Base-by-base conservation (phyloP, 192 early-diverging fungal genomes). In the Linnemannia exigua region DNA sequence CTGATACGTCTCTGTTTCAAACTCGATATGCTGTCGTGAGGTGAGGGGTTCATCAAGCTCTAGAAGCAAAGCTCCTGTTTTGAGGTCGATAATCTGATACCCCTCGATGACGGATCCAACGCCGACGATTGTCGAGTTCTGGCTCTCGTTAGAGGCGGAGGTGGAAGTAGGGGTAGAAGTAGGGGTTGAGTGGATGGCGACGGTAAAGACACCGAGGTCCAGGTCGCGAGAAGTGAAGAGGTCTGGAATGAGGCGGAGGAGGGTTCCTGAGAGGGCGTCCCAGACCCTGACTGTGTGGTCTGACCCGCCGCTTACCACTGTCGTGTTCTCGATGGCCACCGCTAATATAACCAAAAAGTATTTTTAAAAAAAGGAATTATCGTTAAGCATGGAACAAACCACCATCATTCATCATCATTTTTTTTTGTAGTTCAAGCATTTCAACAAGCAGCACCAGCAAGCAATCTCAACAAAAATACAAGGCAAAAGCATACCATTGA, bases 1-100 rank as follows among this genome's bases (percentile, higher is more conserved):
- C 35, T 85, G 83, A 22, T 75, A 85, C 25, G 47, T 16, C 22
- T 52, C 48, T 6, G 50, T 14, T 28, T 85, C 83, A 54, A 85
- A 85, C 25, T 47, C 68, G 12, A 33, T 6, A 46, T 85, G 83
- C 25, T 79, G 77, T n/a, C 67, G 74, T 22, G 77, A 75, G 15
- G 68, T 52, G 1, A 85, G 20, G 15, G 83, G 83, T 63, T 85
- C 83, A 35, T 85, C 83, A n/a, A 85, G 25, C 0, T 85, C 83
- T 7, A 76, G 35, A 22, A 85, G 4, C 15, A 85, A 36, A 5
- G 28, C 28, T 4, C 83, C 77, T 6, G 83, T 75, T 1, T 9
- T 17, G n/a, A 67, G n/a, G 33, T 79, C 74, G 31, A 72, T 51
- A n/a, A 85, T 41, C 35, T 79, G 72, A 44, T 85, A 85, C 22